A percentile compares a stretch with the other conserved stretches of the same genome.
Evolutionary conservation across 768 basidiomycete genomes (phyloP).

Genomic region (Vishniacozyma victoriae): DNA sequence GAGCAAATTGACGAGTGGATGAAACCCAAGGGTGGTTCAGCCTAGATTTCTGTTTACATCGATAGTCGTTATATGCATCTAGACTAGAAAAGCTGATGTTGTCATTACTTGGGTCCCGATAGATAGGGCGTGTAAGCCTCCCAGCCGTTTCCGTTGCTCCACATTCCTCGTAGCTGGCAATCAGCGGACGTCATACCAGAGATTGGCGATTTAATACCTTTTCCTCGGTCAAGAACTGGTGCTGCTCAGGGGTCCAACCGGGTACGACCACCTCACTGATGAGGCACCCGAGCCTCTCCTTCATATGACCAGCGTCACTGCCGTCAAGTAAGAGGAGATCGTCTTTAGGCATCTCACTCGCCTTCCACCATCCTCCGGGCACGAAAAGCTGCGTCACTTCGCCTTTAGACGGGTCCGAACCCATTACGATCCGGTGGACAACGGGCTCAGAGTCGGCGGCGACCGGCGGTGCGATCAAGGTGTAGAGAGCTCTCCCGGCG

Average conservation of each 20-base stretch:
- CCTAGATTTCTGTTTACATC: too few relatives aligned
- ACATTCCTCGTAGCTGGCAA: constrained; percentile 22
- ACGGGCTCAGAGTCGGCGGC: not conserved
- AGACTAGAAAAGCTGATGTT: not conserved
- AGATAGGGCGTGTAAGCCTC: constrained; percentile 20
- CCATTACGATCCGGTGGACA: constrained; percentile 47
- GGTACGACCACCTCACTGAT: constrained; percentile 61
- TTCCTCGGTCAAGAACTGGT: constrained; percentile 30
- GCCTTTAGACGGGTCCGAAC: constrained; percentile 49
- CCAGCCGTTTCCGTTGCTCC: constrained; percentile 16
- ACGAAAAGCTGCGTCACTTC: constrained; percentile 53
- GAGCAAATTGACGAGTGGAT: constrained; percentile 68
- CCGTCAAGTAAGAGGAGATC: constrained; percentile 24
- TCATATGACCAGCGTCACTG: constrained; percentile 16
- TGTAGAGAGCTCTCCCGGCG: constrained; percentile 26
- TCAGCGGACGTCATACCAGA: not conserved
- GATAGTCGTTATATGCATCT: too few relatives aligned
- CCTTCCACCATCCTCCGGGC: constrained; percentile 47
- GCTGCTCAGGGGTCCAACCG: constrained; percentile 44
- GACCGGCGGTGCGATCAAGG: constrained; percentile 26
- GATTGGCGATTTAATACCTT: too few relatives aligned
- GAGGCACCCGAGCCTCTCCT: constrained; percentile 51
- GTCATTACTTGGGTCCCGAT: too few relatives aligned
- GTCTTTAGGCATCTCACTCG: constrained; percentile 44
- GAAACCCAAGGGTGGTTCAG: too few relatives aligned